These are phyloP conservation scores for Lentithecium fluviatile DNA, from an alignment of 495 filamentous ascomycete genomes.

Conservation along the genomic window DNA sequence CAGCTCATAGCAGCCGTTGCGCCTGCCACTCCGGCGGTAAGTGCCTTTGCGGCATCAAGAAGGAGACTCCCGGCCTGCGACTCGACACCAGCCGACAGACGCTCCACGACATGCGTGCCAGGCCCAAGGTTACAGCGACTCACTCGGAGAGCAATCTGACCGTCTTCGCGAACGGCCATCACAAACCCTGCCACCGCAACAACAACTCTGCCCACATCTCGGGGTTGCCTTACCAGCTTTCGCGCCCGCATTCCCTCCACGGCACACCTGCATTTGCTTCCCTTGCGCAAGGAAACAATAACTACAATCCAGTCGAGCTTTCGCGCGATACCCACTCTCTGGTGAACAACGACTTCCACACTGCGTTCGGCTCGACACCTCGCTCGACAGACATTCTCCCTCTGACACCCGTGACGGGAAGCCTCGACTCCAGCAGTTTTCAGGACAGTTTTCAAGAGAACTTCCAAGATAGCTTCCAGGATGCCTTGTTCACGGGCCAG, in stretches of 20 bases:
- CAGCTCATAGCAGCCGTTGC: conserved; percentile 63
- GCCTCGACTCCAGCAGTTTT: conserved; percentile 18
- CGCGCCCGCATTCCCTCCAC: conserved; percentile 69
- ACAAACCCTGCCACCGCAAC: conserved; percentile 88
- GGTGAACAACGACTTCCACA: conserved; percentile 29
- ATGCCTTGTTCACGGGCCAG: conserved; percentile 23
- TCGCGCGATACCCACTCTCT: conserved; percentile 33
- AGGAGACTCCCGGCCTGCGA: conserved; percentile 72
- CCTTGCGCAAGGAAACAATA: conserved; percentile 9
- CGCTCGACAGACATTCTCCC: conserved; percentile 38
- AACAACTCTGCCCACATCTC: conserved; percentile 81
- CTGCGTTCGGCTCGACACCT: conserved; percentile 26
- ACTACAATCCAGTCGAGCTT: conserved; percentile 13
- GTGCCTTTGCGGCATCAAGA: conserved; percentile 91
- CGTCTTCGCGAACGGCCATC: conserved; percentile 88
- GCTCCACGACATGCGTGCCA: conserved; percentile 53
- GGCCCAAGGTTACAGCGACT: conserved; percentile 74
- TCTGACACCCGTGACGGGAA: conserved; percentile 25
- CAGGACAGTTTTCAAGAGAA: neutral
- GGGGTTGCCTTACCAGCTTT: conserved; percentile 77
- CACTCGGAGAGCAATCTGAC: conserved; percentile 82
- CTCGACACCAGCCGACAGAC: conserved; percentile 63
- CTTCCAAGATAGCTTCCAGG: conserved; percentile 2
- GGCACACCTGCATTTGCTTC: conserved; percentile 37
- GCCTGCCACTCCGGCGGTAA: conserved; percentile 85